Evolutionary conservation across 108 stramenopile genomes (phyloP), one percentile per base, ranked within the genome.

Genomic region (Nitzschia palea): DNA sequence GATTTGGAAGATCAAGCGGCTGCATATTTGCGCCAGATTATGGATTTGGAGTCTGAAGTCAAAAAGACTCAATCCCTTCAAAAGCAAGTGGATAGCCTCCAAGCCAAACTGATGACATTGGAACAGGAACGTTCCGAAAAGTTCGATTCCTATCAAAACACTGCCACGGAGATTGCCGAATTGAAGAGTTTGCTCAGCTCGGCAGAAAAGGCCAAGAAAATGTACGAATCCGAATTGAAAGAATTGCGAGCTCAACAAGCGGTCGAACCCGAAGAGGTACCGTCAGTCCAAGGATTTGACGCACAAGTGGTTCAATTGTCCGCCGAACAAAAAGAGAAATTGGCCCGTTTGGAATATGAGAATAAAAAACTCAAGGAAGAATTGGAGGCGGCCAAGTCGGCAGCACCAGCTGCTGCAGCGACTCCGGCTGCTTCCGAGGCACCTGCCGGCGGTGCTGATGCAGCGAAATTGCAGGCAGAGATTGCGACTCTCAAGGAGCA

Each of bases 1-100:
- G 86, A 86, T 45, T 62, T 89, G 56, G 89, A 94, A 53, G 84
- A 87, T 62, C 89, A 91, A 73, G 78, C 89, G 1, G 84, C 83
- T 44, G 71, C 66, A 3, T 91, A 94, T 69, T 70, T 91, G 0
- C 82, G 77, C 18, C 89, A 94, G 68, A 91, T 94, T 63, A 80
- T 89, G 74, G 85, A 89, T 29, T 70, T 94, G 52, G 93, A 94
- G 68, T 73, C 70, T 43, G 88, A 90, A 63, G 83, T 81, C 27
- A 91, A 84, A 64, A 86, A 86, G 67, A 72, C 88, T 17, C 71
- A 80, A 27, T 61, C 78, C 9, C 60, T 91, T 23, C 80, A 87
- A 65, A 78, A 82, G 72, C 76, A 42, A 30, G 69, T 87, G 18
- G 86, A 90, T 53, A 63, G 81, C 29, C 59, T 79, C 4, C 82